Conservation (phyloP, 805 yeast species). For the Danielia oregonensis region DNA sequence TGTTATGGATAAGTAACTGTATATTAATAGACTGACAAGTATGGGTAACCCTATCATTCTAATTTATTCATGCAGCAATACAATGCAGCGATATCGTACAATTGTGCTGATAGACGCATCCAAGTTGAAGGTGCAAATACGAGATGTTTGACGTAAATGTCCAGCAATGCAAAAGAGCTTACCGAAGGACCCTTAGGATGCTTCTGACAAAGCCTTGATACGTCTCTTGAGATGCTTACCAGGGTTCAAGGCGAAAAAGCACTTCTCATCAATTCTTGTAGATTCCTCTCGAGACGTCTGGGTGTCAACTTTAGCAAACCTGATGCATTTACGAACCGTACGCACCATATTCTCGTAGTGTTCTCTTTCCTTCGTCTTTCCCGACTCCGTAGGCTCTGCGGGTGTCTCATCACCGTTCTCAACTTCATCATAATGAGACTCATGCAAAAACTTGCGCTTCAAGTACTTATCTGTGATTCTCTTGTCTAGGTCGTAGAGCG, state of each 20-base stretch:
- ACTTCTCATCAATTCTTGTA: conserved; percentile 57
- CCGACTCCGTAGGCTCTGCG: conserved; percentile 8
- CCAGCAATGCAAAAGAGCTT: too few species aligned
- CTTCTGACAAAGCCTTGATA: conserved; percentile 20
- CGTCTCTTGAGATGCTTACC: conserved; percentile 45
- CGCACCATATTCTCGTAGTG: conserved; percentile 44
- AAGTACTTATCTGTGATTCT: conserved; percentile 65
- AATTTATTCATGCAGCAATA: neutral
- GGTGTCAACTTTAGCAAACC: conserved; percentile 33
- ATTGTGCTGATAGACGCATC: too few species aligned
- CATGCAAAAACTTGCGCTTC: conserved; percentile 50
- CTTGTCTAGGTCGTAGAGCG: conserved; percentile 65
- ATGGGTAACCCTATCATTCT: too few species aligned
- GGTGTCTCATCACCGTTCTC: conserved; percentile 10
- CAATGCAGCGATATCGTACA: neutral
- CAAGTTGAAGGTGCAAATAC: too few species aligned
- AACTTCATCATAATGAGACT: conserved; percentile 10
- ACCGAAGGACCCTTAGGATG: too few species aligned
- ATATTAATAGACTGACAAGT: too few species aligned
- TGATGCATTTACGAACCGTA: conserved; percentile 48
- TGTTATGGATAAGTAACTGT: conserved; percentile 42
- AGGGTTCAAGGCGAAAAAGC: conserved; percentile 63
- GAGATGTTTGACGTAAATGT: too few species aligned
- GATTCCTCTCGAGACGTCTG: conserved; percentile 60
- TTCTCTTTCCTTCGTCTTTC: conserved; percentile 11